A percentile compares a stretch with the other conserved stretches of the same genome.
Conservation (phyloP, 2,329 filamentous ascomycete genomes). For the Verticillium nubilum region DNA sequence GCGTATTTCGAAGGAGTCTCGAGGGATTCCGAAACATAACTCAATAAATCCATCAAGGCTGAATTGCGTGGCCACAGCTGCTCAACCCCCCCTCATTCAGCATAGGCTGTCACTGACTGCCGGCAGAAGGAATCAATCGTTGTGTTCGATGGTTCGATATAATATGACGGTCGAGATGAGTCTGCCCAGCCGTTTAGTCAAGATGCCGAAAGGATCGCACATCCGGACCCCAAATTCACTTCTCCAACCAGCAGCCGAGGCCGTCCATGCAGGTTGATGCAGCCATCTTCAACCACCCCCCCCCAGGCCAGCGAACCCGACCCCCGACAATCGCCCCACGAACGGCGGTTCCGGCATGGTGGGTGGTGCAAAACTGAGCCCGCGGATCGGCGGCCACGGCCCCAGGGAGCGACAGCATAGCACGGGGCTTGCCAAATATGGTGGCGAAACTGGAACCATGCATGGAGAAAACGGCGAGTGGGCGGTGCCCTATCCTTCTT, state of each 20-base stretch:
- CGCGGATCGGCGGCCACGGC: neutral
- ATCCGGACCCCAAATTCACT: neutral
- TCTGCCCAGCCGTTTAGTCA: neutral
- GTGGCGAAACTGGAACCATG: neutral
- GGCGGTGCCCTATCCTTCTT: neutral
- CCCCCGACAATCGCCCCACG: neutral
- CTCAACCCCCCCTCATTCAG: too few species aligned
- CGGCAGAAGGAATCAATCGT: too few species aligned
- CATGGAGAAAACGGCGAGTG: neutral
- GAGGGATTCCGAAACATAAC: too few species aligned
- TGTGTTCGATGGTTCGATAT: too few species aligned
- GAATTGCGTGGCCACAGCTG: too few species aligned
- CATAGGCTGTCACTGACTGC: too few species aligned
- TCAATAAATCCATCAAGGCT: too few species aligned
- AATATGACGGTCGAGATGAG: too few species aligned
- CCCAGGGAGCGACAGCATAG: neutral
- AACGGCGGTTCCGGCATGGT: neutral
- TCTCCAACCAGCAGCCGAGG: neutral
- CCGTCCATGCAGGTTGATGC: neutral
- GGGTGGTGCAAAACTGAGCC: neutral
- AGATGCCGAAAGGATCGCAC: neutral
- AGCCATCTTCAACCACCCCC: too few species aligned
- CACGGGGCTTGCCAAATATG: neutral
- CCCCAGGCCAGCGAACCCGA: neutral
- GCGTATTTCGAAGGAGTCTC: too few species aligned